These are phyloP conservation scores for Clavispora asparagi DNA, from an alignment of 805 yeast species.

Conservation along the genomic window DNA sequence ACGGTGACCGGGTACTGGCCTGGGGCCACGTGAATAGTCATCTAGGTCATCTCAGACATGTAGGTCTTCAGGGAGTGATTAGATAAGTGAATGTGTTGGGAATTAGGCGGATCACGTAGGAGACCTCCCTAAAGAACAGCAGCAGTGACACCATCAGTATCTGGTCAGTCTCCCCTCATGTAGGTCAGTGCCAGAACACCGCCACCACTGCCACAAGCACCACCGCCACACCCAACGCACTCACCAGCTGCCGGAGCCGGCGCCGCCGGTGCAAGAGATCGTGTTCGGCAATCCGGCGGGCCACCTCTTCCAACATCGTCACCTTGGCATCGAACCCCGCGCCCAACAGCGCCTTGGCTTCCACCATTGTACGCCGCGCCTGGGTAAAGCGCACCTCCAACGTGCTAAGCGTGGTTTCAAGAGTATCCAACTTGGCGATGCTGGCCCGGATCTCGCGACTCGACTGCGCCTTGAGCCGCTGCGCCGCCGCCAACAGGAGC, in stretches of 20 bases:
- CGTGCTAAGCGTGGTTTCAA: conserved; percentile 19
- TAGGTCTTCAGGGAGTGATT: no score
- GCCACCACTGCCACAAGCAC: conserved; percentile 12
- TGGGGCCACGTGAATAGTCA: no score
- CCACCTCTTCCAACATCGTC: conserved; percentile 28
- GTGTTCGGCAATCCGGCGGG: conserved; percentile 23
- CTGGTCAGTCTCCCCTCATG: no score
- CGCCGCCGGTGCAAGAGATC: conserved; percentile 19
- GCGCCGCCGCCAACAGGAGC: background rate
- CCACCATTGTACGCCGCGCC: conserved; percentile 19
- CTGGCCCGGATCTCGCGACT: conserved; percentile 19
- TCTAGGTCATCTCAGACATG: no score
- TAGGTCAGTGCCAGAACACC: background rate
- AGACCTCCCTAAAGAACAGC: no score
- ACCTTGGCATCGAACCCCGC: conserved; percentile 24
- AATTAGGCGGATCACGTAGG: no score
- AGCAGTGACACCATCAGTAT: no score
- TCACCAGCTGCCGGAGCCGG: conserved; percentile 25
- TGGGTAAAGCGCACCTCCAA: conserved; percentile 23
- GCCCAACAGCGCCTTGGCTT: conserved; percentile 22
- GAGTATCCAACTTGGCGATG: conserved; percentile 22
- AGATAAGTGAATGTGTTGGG: no score
- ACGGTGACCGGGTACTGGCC: no score
- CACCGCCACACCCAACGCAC: conserved; percentile 14
- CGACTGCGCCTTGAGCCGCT: background rate